Base-by-base conservation (phyloP, 129 eudicot species). In the Sambucus nigra region DNA sequence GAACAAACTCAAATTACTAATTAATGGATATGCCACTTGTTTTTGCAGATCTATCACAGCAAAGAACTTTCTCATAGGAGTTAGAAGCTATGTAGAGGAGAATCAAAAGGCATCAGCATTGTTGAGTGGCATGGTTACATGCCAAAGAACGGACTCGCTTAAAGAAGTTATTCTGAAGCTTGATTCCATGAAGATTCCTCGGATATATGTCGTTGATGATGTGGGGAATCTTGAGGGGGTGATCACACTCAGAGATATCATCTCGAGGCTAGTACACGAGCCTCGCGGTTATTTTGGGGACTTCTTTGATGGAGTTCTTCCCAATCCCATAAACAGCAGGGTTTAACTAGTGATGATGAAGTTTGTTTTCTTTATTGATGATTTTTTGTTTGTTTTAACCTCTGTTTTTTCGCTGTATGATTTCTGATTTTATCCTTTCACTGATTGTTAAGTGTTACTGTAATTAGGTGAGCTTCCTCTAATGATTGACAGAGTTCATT, bases 241-340 rank as follows among this genome's bases (percentile, higher is more conserved):
- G 8, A 74, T 85, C 15, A 91, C 98, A 1, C 94, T 91, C 12
- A 76, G 95, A 66, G 95, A 91, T 72, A 91, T 91, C 28, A 91
- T 91, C 60, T 85, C 98, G 0, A 85, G 75, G 76, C 86, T 91
- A 5, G 98, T 85, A 28, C 88, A 85, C 16, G 98, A 91, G 71
- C 98, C 98, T 46, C 94, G 79, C 15, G 95, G 95, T 8, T 91
- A 91, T 67, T 85, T 91, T 62, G 95, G 95, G 5, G 98, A 91
- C 66, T 85, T 91, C 79, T 91, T 91, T 26, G 93, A 91, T 63
- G 98, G 98, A 0, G 91, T 81, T 41, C 42, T 83, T 69, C 98
- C 98, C 1, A 66, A 75, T 64, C 97, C 94, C 13, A 76, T 80
- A 14, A 81, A 81, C 60, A 81, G 88, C 66, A 79, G 98, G 60